A percentile compares a stretch with the other conserved stretches of the same genome.
phyloP scores from a whole-genome alignment of 768 basidiomycete genomes.

The Xanthoconium stramineum region DNA sequence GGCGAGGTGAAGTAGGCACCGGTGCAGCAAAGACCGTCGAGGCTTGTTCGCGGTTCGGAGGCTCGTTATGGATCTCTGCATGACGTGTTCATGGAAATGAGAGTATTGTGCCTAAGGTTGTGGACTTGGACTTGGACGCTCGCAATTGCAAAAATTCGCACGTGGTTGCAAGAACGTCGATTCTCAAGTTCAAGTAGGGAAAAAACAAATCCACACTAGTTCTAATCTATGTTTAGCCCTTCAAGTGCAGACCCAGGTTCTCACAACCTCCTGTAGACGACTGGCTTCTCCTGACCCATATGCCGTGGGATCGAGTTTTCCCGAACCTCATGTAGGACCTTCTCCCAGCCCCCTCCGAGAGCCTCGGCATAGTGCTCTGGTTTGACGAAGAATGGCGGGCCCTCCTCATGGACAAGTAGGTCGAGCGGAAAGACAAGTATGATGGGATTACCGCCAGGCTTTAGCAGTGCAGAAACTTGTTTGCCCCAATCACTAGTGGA shows the following conservation, averaged over 20 bases:
- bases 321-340: no score
- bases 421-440: slow-evolving; percentile 58
- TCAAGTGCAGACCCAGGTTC: neutral
- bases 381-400: slow-evolving; percentile 63
- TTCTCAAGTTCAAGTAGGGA: neutral
- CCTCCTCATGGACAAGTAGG: slow-evolving; percentile 40
- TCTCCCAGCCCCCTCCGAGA: slow-evolving; percentile 49
- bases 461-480: slow-evolving; percentile 53
- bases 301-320: no score
- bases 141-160: slow-evolving; percentile 12
- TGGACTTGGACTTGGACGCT: no score
- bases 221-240: neutral
- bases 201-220: no score
- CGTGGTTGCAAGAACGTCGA: neutral
- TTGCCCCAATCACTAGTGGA: slow-evolving; percentile 57
- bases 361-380: slow-evolving; percentile 54
- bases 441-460: slow-evolving; percentile 61
- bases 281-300: no score
- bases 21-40: slow-evolving; percentile 7
- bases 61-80: slow-evolving; percentile 24
- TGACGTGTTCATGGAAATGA: slow-evolving; percentile 15
- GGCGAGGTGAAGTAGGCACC: slow-evolving; percentile 6
- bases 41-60: slow-evolving; percentile 13
- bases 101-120: neutral
- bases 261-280: slow-evolving; percentile 33